A percentile compares a stretch with the other conserved stretches of the same genome.
Conservation (phyloP, 805 yeast species). For the Candida ortonii region DNA sequence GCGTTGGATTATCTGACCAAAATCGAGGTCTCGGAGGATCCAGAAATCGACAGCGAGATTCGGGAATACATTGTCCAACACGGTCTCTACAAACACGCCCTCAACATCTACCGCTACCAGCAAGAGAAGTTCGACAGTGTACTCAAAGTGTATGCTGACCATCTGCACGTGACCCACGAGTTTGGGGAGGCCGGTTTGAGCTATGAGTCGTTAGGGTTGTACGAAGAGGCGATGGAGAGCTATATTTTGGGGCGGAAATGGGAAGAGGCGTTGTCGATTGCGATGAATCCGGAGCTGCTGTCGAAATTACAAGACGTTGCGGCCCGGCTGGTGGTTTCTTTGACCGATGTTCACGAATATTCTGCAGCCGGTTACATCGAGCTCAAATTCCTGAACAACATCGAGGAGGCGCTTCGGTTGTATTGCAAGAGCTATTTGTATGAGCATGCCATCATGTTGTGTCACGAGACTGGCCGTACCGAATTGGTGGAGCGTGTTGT, state of each 20-base stretch:
- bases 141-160: constrained; percentile 58
- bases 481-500: constrained; percentile 57
- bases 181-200: constrained; percentile 76
- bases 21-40: constrained; percentile 36
- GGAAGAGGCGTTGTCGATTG: constrained; percentile 77
- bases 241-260: constrained; percentile 72
- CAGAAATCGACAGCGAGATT: constrained; percentile 51
- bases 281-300: constrained; percentile 39
- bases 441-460: constrained; percentile 72
- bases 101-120: constrained; percentile 59
- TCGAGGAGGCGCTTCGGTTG: constrained; percentile 59
- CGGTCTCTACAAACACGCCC: constrained; percentile 65
- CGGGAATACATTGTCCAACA: constrained; percentile 68
- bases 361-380: constrained; percentile 79
- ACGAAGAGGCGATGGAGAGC: constrained; percentile 62
- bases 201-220: constrained; percentile 64
- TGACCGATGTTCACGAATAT: constrained; percentile 69
- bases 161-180: constrained; percentile 52
- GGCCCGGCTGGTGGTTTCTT: constrained; percentile 54
- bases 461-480: constrained; percentile 40
- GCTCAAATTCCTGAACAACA: constrained; percentile 54
- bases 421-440: constrained; percentile 74
- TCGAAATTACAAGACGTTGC: constrained; percentile 47
- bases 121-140: constrained; percentile 51
- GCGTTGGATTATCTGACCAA: constrained; percentile 67